Percentiles rank a stretch among this genome's conserved stretches.
These are phyloP conservation scores for Pseudoneurospora amorphoporcata DNA, from an alignment of 495 filamentous ascomycete genomes.

Conservation along the genomic window DNA sequence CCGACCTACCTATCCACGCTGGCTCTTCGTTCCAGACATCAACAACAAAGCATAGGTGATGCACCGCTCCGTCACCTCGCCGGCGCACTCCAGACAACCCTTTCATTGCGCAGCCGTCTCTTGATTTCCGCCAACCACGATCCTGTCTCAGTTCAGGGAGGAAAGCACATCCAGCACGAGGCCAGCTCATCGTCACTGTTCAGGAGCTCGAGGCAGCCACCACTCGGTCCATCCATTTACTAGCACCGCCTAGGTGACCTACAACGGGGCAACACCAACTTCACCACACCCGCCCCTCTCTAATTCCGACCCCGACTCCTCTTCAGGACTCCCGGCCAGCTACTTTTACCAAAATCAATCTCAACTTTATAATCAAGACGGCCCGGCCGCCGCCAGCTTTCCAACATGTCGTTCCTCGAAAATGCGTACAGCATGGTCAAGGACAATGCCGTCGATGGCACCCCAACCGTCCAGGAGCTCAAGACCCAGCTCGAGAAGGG, in stretches of 20 bases:
- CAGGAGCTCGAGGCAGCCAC: not conserved
- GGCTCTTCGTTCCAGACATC: slow-evolving; percentile 9
- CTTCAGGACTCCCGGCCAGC: not conserved
- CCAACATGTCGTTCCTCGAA: slow-evolving; percentile 91
- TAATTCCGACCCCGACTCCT: slow-evolving; percentile 2
- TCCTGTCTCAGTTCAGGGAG: slow-evolving; percentile 2
- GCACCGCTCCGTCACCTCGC: slow-evolving; percentile 13
- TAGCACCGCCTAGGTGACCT: not conserved
- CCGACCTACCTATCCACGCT: slow-evolving; percentile 16
- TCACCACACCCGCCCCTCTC: slow-evolving; percentile 4
- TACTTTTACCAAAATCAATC: not conserved
- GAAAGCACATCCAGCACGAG: not conserved
- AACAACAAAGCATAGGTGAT: slow-evolving; percentile 16
- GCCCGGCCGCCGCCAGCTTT: slow-evolving; percentile 12
- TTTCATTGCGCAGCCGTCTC: slow-evolving; percentile 5
- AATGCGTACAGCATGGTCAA: slow-evolving; percentile 89
- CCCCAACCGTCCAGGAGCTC: slow-evolving; percentile 81
- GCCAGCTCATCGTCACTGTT: not conserved
- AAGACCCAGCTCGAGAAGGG: slow-evolving; percentile 94
- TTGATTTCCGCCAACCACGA: slow-evolving; percentile 2
- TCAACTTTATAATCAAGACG: slow-evolving; percentile 1
- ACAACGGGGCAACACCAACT: slow-evolving; percentile 3
- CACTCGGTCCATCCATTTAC: not conserved
- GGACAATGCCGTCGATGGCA: slow-evolving; percentile 81
- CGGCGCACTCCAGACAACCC: slow-evolving; percentile 8